Conservation (phyloP, 2,329 filamentous ascomycete genomes). For the Harringtonia lauricola region DNA sequence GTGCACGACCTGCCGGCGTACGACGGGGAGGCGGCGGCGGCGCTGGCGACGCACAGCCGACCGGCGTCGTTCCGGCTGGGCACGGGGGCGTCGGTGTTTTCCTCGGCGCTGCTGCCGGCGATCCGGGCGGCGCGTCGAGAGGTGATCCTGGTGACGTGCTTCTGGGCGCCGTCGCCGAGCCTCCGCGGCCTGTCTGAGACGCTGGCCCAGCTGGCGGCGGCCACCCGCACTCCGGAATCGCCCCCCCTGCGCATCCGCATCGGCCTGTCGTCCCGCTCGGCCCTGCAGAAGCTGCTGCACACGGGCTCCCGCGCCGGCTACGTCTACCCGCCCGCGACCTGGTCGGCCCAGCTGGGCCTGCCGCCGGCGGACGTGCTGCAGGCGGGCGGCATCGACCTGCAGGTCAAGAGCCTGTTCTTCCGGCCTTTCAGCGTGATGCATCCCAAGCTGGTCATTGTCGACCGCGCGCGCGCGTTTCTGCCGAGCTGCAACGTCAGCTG, state of each 20-base stretch:
- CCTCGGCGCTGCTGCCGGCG: conserved; percentile 45
- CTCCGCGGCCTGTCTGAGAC: conserved; percentile 44
- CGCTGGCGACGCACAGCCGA: conserved; percentile 35
- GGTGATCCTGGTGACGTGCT: conserved; percentile 14
- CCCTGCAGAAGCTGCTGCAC: conserved; percentile 67
- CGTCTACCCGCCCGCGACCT: conserved; percentile 46
- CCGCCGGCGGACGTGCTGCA: conserved; percentile 40
- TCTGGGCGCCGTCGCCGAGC: conserved; percentile 44
- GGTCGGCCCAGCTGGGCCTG: conserved; percentile 52
- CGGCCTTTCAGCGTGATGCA: conserved; percentile 80
- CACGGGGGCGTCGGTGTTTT: conserved; percentile 46
- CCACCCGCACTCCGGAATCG: conserved; percentile 1
- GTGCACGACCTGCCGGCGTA: conserved; percentile 35
- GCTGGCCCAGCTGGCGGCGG: conserved; percentile 47
- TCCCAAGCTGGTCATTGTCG: conserved; percentile 69
- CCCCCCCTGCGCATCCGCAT: conserved; percentile 50
- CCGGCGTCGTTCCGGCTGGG: conserved; percentile 41
- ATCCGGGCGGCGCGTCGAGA: conserved; percentile 29
- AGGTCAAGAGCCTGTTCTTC: conserved; percentile 69
- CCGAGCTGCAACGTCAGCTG: conserved; percentile 79
- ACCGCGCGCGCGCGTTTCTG: conserved; percentile 53
- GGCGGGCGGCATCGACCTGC: conserved; percentile 51
- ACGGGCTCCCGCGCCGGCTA: conserved; percentile 52
- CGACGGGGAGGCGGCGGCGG: conserved; percentile 14
- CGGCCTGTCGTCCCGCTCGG: conserved; percentile 63